Base-by-base conservation (phyloP, 2,329 filamentous ascomycete species). In the Raffaelea deltoideospora region DNA sequence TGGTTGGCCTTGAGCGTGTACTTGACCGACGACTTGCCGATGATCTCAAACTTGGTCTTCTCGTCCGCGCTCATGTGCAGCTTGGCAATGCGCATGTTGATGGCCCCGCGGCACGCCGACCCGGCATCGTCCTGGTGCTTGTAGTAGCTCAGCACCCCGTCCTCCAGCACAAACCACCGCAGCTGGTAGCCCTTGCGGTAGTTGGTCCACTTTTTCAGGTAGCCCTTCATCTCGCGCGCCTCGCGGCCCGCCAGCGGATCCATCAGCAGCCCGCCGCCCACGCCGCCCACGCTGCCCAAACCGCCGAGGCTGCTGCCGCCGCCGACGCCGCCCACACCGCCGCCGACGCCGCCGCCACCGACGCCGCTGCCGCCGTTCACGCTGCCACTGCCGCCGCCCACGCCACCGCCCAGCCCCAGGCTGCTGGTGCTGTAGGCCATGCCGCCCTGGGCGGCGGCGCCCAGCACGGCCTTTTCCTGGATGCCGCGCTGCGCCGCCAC, bases 121-220 rank as follows among this genome's bases (percentile, higher is more conserved):
- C 87, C 90, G 23, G 86, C 84, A 54, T 98, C 90, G 53, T 98
- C 90, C 60, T 98, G 90, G 55, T 96, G 85, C 60, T 98, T 98
- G 64, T 96, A 98, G 61, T 98, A 98, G 58, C 90, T 96, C 46
- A 98, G 59, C 11, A 98, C 88, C 11, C 90, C 90, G 53, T 98
- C 90, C 54, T 98, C 90, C 9, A 98, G 72, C 13, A 96, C 90
- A 53, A 98, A 98, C 87, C 88, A 98, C 41, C 90, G 72, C 44
- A 98, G 58, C 60, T 98, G 94, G 61, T 95, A 98, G 9, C 90
- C 90, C 53, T 83, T 87, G 18, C 88, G 87, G 55, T 98, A 98
- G 55, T 98, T 98, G 33, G 90, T 98, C 90, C 90, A 98, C 57
- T 98, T 98, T 61, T 95, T 96, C 39, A 98, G 65, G 55, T 96